phyloP scores from a whole-genome alignment of 148 eudicot species.

The Spergularia marina region DNA sequence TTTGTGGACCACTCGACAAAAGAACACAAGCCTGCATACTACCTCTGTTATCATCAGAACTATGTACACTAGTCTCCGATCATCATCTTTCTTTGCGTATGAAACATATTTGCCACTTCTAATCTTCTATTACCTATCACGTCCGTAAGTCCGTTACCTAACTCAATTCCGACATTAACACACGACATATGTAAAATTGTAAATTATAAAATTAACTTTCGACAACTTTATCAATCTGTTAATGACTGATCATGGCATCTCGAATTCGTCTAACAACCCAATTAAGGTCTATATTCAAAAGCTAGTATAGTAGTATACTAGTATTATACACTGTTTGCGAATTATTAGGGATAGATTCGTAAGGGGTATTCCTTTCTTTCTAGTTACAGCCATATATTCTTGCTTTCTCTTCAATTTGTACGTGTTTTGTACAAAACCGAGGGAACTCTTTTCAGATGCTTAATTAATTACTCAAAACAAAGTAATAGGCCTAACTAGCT shows the following conservation, averaged over 20 bases:
- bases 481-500: background rate
- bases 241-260: no score
- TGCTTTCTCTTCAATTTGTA: background rate
- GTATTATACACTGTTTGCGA: no score
- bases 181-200: no score
- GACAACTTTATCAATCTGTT: no score
- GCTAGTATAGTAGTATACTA: no score
- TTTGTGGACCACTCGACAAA: background rate
- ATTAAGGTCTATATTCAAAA: no score
- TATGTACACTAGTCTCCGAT: background rate
- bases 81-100: background rate
- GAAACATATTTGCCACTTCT: background rate
- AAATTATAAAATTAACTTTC: no score
- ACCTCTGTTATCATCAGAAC: background rate
- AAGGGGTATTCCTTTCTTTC: conserved; percentile 2
- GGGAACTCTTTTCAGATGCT: background rate
- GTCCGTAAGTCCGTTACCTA: no score
- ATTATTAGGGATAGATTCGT: conserved; percentile 2
- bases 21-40: background rate
- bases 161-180: no score
- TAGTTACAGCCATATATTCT: conserved; percentile 7
- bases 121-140: no score
- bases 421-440: background rate
- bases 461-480: background rate
- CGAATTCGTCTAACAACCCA: no score